phyloP scores from a whole-genome alignment of 129 eudicot genomes.

The Flaveria ramosissima region DNA sequence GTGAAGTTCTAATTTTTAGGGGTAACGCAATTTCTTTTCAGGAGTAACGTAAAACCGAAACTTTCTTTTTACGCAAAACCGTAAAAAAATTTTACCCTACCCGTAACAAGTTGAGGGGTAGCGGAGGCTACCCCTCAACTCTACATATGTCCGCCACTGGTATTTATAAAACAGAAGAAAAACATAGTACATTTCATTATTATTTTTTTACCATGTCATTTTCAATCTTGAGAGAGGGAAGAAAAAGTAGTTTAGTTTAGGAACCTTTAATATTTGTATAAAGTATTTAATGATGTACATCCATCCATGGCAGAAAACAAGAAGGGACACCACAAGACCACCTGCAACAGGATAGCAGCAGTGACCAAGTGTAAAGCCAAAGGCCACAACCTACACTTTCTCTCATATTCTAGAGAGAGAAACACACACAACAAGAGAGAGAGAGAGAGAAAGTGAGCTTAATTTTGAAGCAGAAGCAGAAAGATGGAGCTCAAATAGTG shows the following conservation, averaged over 20 bases:
- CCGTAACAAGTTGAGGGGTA: too few species aligned
- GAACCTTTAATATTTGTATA: neutral
- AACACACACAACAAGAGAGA: slow-evolving; percentile 19
- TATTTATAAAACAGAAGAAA: too few species aligned
- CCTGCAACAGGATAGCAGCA: slow-evolving; percentile 35
- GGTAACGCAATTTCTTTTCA: too few species aligned
- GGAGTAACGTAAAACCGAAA: too few species aligned
- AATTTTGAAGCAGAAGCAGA: neutral
- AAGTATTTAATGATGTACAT: slow-evolving; percentile 64
- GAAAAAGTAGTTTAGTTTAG: slow-evolving; percentile 30
- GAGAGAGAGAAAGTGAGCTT: slow-evolving; percentile 33
- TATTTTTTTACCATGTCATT: too few species aligned
- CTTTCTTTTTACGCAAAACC: too few species aligned
- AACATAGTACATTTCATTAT: too few species aligned
- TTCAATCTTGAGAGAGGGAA: neutral
- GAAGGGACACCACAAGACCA: slow-evolving; percentile 43
- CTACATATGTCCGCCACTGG: too few species aligned
- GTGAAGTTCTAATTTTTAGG: too few species aligned
- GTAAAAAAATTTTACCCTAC: too few species aligned
- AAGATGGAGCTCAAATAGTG: slow-evolving; percentile 51
- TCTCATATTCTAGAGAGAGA: slow-evolving; percentile 33
- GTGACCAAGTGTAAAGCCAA: slow-evolving; percentile 36
- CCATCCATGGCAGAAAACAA: slow-evolving; percentile 66
- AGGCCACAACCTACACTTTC: slow-evolving; percentile 35
- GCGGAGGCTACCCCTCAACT: too few species aligned